phyloP scores from a whole-genome alignment of 805 yeast species.

The Ogataea trehalophila region DNA sequence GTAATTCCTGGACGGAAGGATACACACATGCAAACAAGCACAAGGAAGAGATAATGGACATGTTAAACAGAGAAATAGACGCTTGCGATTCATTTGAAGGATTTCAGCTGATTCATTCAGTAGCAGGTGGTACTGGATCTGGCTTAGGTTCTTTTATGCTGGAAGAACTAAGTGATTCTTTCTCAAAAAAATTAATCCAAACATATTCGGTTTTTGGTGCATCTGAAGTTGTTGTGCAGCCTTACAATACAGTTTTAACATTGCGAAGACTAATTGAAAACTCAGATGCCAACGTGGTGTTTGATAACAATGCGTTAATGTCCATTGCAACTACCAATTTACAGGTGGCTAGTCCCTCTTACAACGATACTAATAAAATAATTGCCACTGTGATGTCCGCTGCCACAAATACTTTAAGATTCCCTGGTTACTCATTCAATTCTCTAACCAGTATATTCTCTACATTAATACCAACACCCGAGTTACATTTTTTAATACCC shows the following conservation, averaged over 20 bases:
- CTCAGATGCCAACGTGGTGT: conserved; percentile 84
- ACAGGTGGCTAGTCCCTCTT: conserved; percentile 56
- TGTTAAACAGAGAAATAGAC: conserved; percentile 87
- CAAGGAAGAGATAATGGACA: conserved; percentile 70
- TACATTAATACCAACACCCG: conserved; percentile 80
- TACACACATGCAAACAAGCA: conserved; percentile 66
- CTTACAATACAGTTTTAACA: conserved; percentile 85
- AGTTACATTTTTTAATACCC: conserved; percentile 68
- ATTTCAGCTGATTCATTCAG: conserved; percentile 87
- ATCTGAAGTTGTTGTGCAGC: conserved; percentile 97
- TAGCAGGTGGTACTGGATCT: conserved; percentile 98
- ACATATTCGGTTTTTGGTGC: conserved; percentile 86
- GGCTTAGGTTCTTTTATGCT: conserved; percentile 85
- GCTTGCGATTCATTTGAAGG: conserved; percentile 86
- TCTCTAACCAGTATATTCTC: conserved; percentile 79
- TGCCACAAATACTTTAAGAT: conserved; percentile 80
- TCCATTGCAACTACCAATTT: conserved; percentile 63
- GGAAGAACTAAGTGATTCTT: conserved; percentile 76
- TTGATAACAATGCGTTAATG: conserved; percentile 83
- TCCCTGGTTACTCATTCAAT: conserved; percentile 88
- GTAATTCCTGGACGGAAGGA: conserved; percentile 94
- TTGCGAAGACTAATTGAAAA: conserved; percentile 75
- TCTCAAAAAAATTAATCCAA: conserved; percentile 73
- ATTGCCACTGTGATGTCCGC: conserved; percentile 83
- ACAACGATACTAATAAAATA: conserved; percentile 76